These are phyloP conservation scores for Cyclotella choctawhatcheeana DNA, from an alignment of 108 stramenopile genomes.

Conservation along the genomic window DNA sequence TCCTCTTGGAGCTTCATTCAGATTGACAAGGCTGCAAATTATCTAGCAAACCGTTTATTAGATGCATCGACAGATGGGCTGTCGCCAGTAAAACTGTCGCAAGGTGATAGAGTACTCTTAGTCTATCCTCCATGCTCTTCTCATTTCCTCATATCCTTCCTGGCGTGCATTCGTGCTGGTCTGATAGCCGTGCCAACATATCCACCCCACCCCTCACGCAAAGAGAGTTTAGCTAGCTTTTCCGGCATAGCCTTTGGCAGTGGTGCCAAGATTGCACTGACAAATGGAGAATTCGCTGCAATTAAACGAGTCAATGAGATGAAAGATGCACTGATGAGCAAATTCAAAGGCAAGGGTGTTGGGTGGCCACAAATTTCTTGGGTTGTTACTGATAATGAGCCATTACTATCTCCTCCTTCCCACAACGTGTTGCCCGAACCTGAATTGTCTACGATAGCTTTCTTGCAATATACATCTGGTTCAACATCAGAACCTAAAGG, in stretches of 20 bases:
- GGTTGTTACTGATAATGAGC: slow-evolving; percentile 69
- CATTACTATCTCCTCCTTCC: slow-evolving; percentile 23
- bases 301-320: slow-evolving; percentile 70
- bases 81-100: neutral
- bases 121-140: slow-evolving; percentile 96
- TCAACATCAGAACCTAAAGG: slow-evolving; percentile 97
- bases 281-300: slow-evolving; percentile 82
- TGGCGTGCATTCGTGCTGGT: slow-evolving; percentile 93
- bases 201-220: slow-evolving; percentile 91
- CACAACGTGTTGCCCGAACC: slow-evolving; percentile 12
- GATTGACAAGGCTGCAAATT: slow-evolving; percentile 32
- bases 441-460: slow-evolving; percentile 71
- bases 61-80: slow-evolving; percentile 13
- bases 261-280: slow-evolving; percentile 88
- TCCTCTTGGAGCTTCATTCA: slow-evolving; percentile 43
- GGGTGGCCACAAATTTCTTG: slow-evolving; percentile 83
- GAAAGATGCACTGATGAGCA: slow-evolving; percentile 33
- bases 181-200: slow-evolving; percentile 94
- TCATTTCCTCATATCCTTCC: slow-evolving; percentile 94
- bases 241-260: slow-evolving; percentile 73
- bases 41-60: slow-evolving; percentile 44
- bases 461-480: slow-evolving; percentile 98
- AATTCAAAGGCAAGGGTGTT: slow-evolving; percentile 14
- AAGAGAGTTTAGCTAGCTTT: slow-evolving; percentile 84
- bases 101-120: slow-evolving; percentile 85